Evolutionary conservation across 345 rosid genomes (phyloP).

Genomic region (Corchorus olitorius): DNA sequence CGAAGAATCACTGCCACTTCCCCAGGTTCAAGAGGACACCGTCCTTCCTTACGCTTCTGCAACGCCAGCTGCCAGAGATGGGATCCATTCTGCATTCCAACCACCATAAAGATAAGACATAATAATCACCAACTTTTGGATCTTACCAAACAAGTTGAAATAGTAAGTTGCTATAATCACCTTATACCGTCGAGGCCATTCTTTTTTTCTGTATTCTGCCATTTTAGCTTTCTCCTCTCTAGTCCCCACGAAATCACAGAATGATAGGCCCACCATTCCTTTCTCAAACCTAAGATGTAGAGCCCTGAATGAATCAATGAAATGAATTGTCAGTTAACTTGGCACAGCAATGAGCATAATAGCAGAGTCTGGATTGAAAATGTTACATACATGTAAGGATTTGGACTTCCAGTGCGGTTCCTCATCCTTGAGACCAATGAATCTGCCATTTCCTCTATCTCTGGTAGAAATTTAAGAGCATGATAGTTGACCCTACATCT

Average conservation of each 20-base stretch:
- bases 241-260: conserved; percentile 97
- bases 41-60: conserved; percentile 96
- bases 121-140: conserved; percentile 7
- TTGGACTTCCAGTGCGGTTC: conserved; percentile 87
- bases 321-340: conserved; percentile 16
- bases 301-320: conserved; percentile 73
- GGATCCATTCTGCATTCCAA: conserved; percentile 82
- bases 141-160: conserved; percentile 16
- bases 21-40: conserved; percentile 99
- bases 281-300: conserved; percentile 99
- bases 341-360: conserved; percentile 19
- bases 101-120: conserved; percentile 21
- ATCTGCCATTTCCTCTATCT: conserved; percentile 92
- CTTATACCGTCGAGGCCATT: conserved; percentile 99
- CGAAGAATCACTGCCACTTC: conserved; percentile 98
- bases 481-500: conserved; percentile 99
- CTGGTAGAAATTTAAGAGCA: conserved; percentile 94
- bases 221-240: conserved; percentile 95
- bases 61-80: conserved; percentile 96
- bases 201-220: conserved; percentile 94
- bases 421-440: conserved; percentile 88
- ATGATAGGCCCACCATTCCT: conserved; percentile 98
- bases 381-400: conserved; percentile 80
- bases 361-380: conserved; percentile 24
- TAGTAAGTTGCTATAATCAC: conserved; percentile 37